phyloP scores from a whole-genome alignment of 1,284 basidiomycete species.

The Cerioporus squamosus region DNA sequence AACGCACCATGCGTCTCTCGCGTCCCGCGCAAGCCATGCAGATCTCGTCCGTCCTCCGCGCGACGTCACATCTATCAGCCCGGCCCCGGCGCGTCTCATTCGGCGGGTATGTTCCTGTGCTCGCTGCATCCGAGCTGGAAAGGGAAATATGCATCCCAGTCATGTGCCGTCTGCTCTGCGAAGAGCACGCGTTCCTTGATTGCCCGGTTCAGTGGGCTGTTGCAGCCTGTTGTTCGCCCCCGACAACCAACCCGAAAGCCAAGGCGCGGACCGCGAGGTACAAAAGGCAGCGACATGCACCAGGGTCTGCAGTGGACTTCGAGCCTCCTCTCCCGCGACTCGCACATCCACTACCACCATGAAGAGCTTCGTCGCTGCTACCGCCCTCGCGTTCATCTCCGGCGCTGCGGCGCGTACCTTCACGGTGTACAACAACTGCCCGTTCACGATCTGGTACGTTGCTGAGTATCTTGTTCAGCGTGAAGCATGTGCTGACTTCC shows the following conservation, averaged over 20 bases:
- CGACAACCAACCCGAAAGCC: no score
- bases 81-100: background rate
- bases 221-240: no score
- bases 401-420: conserved; percentile 15
- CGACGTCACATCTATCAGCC: conserved; percentile 1
- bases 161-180: background rate
- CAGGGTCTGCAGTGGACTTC: background rate
- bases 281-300: background rate
- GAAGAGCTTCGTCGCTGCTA: conserved; percentile 9
- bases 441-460: conserved; percentile 23
- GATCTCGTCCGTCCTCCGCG: background rate
- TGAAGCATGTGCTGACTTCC: background rate
- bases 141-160: background rate
- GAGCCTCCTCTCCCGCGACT: background rate
- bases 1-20: background rate
- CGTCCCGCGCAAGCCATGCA: background rate
- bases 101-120: background rate
- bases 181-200: no score
- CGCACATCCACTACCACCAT: background rate
- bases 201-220: no score
- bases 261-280: background rate
- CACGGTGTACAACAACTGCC: conserved; percentile 26
- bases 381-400: conserved; percentile 6
- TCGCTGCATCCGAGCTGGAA: background rate
- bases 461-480: background rate